Conservation (phyloP, 345 rosid species). For the Sonneratia alba region DNA sequence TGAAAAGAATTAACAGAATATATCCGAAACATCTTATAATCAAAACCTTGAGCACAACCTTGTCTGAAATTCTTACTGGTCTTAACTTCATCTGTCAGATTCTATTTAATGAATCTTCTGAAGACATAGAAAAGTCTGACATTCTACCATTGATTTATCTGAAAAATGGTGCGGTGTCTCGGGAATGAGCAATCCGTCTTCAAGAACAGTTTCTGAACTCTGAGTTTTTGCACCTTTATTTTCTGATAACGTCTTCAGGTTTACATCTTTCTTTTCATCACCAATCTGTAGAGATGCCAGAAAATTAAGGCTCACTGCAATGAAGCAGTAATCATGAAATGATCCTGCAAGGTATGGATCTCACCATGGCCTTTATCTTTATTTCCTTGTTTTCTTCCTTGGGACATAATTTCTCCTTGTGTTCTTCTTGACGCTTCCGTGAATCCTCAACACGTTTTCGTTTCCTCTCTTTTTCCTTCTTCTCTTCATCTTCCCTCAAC, state of each 20-base stretch:
- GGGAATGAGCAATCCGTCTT: constrained; percentile 18
- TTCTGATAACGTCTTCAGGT: constrained; percentile 17
- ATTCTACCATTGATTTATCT: constrained; percentile 45
- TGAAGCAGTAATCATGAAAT: background rate
- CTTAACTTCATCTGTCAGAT: background rate
- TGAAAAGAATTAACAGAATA: background rate
- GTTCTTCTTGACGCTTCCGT: constrained; percentile 45
- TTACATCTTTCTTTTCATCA: constrained; percentile 22
- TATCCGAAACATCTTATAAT: background rate
- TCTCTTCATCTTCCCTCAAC: constrained; percentile 66
- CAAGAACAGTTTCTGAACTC: constrained; percentile 21
- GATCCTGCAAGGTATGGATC: constrained; percentile 8
- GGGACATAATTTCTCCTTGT: constrained; percentile 28
- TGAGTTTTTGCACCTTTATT: constrained; percentile 16
- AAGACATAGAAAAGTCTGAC: background rate
- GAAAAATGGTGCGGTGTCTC: constrained; percentile 20
- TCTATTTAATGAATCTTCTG: background rate
- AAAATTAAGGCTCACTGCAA: background rate
- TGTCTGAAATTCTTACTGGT: background rate
- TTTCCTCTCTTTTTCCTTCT: constrained; percentile 59
- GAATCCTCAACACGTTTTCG: constrained; percentile 53
- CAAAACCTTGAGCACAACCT: background rate
- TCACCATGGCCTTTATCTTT: constrained; percentile 36
- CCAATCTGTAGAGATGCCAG: constrained; percentile 11
- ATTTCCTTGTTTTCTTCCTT: constrained; percentile 38